Base-by-base conservation (phyloP, 176 grass and related monocot species). In the Oryza australiensis region DNA sequence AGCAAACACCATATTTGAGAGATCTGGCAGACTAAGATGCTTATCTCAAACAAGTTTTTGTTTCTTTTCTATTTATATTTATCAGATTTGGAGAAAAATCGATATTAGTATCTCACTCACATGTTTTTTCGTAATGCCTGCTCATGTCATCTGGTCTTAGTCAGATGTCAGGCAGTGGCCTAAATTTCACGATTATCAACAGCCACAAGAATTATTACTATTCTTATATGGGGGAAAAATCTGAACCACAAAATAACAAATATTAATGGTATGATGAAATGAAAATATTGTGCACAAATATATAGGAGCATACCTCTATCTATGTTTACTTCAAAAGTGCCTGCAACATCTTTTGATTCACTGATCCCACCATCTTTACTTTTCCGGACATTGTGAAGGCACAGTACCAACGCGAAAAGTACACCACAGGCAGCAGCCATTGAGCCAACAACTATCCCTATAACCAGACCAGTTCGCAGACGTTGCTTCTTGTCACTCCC, bases 401-500 rank as follows among this genome's bases (percentile, higher is more conserved):
- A 91, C 15, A 95, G 86, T 37, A 88, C 62, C 87, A 90, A 38
- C 23, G 72, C 70, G 34, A 99, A 85, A 86, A 92, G 64, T 63
- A 92, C 66, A 35, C 87, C 90, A 18, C 90, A 85, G 63, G 77
- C 91, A 79, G 67, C 89, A 83, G 90, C 74, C 74, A 91, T 83
- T 72, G 93, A 95, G 14, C 80, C 91, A 73, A 85, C 79, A 68
- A 86, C 83, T 66, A 95, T 88, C 33, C 85, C 96, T 70, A 87
- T 70, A 80, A 99, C 55, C 8, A 81, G 64, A 80, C 91, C 87
- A 79, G 83, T 82, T 71, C 79, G 82, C 76, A 90, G 57, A 59
- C 87, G 82, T 91, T 87, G 75, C 79, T 92, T 95, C 64, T 86
- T 94, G 63, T 90, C 88, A 18, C 67, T 9, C 18, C 51, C 71